These are phyloP conservation scores for Metschnikowia corniflorae DNA, from an alignment of 805 yeast species.

Conservation along the genomic window DNA sequence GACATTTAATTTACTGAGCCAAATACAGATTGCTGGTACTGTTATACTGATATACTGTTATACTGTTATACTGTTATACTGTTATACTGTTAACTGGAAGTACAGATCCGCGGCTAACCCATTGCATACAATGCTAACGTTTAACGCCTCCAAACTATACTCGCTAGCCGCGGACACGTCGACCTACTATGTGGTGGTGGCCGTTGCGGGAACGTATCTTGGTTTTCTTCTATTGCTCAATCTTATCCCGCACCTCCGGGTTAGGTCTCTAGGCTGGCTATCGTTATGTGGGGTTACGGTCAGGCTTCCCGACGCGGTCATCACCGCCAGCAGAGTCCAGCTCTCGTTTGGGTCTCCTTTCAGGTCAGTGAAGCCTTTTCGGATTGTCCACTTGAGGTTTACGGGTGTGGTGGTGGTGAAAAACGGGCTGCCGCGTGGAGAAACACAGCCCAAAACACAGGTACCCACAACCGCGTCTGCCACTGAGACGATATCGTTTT, in stretches of 20 bases:
- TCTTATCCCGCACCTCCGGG: slow-evolving; percentile 13
- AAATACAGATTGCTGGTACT: too few relatives aligned
- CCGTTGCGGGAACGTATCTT: slow-evolving; percentile 4
- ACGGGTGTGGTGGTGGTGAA: slow-evolving; percentile 10
- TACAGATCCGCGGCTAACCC: too few relatives aligned
- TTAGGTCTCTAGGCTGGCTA: slow-evolving; percentile 18
- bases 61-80: too few relatives aligned
- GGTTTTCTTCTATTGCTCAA: slow-evolving; percentile 11
- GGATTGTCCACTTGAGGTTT: slow-evolving; percentile 11
- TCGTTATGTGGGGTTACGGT: slow-evolving; percentile 13
- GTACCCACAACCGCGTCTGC: neutral
- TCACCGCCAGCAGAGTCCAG: slow-evolving; percentile 6
- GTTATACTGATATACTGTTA: too few relatives aligned
- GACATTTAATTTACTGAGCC: too few relatives aligned
- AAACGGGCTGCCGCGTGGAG: neutral
- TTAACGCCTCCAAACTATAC: too few relatives aligned
- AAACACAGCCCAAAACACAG: neutral
- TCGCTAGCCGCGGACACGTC: too few relatives aligned
- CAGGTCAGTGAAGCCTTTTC: slow-evolving; percentile 12
- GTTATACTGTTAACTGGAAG: too few relatives aligned
- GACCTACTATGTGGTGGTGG: too few relatives aligned
- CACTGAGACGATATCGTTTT: neutral
- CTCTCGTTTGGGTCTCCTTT: slow-evolving; percentile 11
- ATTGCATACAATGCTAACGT: too few relatives aligned
- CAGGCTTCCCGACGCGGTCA: slow-evolving; percentile 6